Conservation (phyloP, 352 stramenopile genomes). For the Globisporangium echinulatum region DNA sequence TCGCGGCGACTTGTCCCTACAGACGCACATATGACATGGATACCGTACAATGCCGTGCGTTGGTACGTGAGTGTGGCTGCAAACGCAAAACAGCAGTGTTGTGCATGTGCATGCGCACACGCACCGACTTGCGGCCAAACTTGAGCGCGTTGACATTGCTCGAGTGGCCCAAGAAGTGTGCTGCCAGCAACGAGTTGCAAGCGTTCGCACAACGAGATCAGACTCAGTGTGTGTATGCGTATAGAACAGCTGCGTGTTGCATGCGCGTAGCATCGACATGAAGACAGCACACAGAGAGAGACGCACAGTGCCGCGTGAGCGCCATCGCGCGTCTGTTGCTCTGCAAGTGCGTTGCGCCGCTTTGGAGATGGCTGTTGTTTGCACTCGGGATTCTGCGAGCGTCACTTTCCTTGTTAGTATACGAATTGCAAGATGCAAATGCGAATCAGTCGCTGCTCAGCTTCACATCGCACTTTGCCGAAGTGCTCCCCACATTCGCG, state of each 20-base stretch:
- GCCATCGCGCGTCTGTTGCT: slow-evolving; percentile 18
- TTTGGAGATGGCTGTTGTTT: slow-evolving; percentile 5
- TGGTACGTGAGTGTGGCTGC: background rate
- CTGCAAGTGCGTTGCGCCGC: slow-evolving; percentile 7
- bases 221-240: no score
- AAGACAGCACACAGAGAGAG: background rate
- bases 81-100: background rate
- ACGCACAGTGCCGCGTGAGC: slow-evolving; percentile 56
- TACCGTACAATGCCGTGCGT: no score
- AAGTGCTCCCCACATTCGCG: background rate
- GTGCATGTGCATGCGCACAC: background rate
- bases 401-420: background rate
- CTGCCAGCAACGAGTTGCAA: slow-evolving; percentile 14
- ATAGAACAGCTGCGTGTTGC: no score
- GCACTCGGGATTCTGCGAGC: no score
- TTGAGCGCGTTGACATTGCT: slow-evolving; percentile 79
- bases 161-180: slow-evolving; percentile 74
- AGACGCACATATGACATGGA: background rate
- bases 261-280: no score
- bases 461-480: background rate
- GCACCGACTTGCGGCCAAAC: slow-evolving; percentile 78
- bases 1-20: slow-evolving; percentile 75
- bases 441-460: background rate
- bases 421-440: background rate
- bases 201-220: no score